A percentile compares a stretch with the other conserved stretches of the same genome.
Conservation (phyloP, 441 rosid species). For the Populus hybrid region DNA sequence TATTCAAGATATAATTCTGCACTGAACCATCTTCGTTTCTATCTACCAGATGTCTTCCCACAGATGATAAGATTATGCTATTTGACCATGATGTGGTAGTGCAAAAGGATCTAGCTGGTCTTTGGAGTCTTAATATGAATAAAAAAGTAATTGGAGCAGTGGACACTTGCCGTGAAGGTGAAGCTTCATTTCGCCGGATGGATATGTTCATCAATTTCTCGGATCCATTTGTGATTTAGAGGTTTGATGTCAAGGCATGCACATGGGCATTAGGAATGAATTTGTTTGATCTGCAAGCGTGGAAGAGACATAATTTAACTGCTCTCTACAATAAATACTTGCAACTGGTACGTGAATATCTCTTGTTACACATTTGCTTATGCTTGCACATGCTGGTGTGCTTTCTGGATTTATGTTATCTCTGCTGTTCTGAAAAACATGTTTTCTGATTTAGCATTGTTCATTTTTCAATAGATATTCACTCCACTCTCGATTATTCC, state of each 20-base stretch:
- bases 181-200: slow-evolving; percentile 58
- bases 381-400: background rate
- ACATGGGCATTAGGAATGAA: slow-evolving; percentile 97
- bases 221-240: slow-evolving; percentile 54
- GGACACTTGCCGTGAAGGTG: slow-evolving; percentile 68
- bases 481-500: background rate
- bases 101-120: slow-evolving; percentile 57
- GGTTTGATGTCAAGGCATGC: slow-evolving; percentile 59
- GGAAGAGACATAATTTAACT: slow-evolving; percentile 76
- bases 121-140: slow-evolving; percentile 72
- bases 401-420: background rate
- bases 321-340: slow-evolving; percentile 55
- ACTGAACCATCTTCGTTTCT: slow-evolving; percentile 83
- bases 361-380: slow-evolving; percentile 7
- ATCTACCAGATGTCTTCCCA: slow-evolving; percentile 78
- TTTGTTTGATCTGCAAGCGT: slow-evolving; percentile 67
- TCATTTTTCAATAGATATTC: background rate
- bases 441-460: background rate
- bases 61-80: slow-evolving; percentile 63
- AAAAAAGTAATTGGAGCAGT: slow-evolving; percentile 87
- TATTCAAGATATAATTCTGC: slow-evolving; percentile 28
- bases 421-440: background rate
- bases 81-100: slow-evolving; percentile 93
- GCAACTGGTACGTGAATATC: slow-evolving; percentile 51
- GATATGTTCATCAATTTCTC: slow-evolving; percentile 64